Evolutionary conservation across 192 early-diverging fungal genomes (phyloP).

Genomic region (Oehlia diaphana): DNA sequence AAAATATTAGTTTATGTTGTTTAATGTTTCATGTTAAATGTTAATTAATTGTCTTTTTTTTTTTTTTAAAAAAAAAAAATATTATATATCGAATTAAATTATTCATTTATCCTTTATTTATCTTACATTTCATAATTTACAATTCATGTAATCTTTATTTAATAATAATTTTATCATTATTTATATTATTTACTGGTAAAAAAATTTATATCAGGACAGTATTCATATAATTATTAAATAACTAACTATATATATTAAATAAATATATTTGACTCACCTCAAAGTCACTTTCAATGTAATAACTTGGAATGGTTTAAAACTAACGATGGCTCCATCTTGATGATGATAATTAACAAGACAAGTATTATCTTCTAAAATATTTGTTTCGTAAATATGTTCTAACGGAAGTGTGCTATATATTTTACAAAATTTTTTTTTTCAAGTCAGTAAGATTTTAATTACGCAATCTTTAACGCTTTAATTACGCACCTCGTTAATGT

Average conservation of each 20-base stretch:
- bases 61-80: too few relatives aligned
- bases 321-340: slow-evolving; percentile 43
- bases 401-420: slow-evolving; percentile 50
- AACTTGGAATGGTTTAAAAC: slow-evolving; percentile 66
- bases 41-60: too few relatives aligned
- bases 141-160: background rate
- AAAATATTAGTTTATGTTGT: too few relatives aligned
- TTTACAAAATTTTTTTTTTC: slow-evolving; percentile 3
- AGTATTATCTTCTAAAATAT: slow-evolving; percentile 78
- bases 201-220: background rate
- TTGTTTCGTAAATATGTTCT: slow-evolving; percentile 57
- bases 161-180: background rate
- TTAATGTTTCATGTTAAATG: too few relatives aligned
- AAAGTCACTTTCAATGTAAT: slow-evolving; percentile 55
- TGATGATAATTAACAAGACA: slow-evolving; percentile 36
- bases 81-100: too few relatives aligned
- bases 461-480: background rate
- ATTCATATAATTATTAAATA: background rate
- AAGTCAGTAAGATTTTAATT: background rate
- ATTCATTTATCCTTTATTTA: too few relatives aligned
- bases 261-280: background rate
- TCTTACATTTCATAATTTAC: too few relatives aligned
- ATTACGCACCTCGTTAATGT: slow-evolving; percentile 47
- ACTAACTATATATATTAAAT: background rate
- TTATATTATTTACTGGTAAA: background rate